Percentiles rank a stretch among this genome's conserved stretches.
phyloP scores from a whole-genome alignment of 2,329 filamentous ascomycete species.

The Epichloe sylvatica region DNA sequence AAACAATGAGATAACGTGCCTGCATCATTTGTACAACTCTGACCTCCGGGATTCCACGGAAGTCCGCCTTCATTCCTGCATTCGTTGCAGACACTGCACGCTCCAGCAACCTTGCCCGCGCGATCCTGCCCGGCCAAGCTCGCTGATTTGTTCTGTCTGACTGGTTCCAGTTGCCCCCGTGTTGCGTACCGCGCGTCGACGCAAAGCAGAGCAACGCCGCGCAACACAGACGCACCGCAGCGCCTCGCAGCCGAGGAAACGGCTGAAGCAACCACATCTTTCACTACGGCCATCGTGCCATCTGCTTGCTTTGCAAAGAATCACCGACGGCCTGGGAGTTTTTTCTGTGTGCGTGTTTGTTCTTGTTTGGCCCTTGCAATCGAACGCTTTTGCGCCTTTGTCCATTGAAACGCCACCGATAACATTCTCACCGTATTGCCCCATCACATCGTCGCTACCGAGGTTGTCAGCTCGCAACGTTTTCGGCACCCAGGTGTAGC shows the following conservation, averaged over 20 bases:
- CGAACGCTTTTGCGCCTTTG: background rate
- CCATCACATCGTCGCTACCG: background rate
- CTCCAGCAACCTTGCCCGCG: background rate
- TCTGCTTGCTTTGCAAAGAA: background rate
- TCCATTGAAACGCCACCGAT: background rate
- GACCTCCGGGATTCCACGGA: constrained; percentile 7
- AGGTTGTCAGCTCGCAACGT: constrained; percentile 2
- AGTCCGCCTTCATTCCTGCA: constrained; percentile 5
- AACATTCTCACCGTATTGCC: background rate
- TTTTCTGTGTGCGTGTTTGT: background rate
- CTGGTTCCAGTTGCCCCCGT: background rate
- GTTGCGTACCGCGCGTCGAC: constrained; percentile 2
- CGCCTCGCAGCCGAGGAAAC: constrained; percentile 4
- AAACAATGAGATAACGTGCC: constrained; percentile 31
- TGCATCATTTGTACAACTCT: constrained; percentile 21
- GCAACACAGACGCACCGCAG: constrained; percentile 2
- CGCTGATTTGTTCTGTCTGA: background rate
- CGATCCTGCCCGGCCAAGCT: background rate
- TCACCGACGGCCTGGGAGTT: background rate
- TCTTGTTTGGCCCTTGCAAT: background rate
- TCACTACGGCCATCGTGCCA: background rate
- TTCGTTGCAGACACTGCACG: background rate
- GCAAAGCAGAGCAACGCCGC: background rate
- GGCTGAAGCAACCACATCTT: background rate
- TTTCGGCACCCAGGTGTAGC: constrained; percentile 6